Evolutionary conservation across 495 filamentous ascomycete genomes (phyloP).

Genomic region (Talaromyces borbonicus): DNA sequence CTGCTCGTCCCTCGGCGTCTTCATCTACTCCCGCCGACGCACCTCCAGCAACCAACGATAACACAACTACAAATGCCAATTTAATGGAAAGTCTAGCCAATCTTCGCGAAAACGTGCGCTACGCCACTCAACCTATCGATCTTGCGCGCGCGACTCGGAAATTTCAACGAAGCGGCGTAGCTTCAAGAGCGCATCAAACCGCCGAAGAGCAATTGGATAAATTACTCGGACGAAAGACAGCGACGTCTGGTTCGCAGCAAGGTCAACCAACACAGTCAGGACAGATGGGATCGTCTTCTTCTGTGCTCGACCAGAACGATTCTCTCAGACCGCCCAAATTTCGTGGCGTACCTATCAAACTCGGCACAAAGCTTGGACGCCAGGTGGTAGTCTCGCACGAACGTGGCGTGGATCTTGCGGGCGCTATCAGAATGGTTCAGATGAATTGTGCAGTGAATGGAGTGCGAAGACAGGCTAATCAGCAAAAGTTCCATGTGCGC

Average conservation of each 20-base stretch:
- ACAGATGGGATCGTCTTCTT: background rate
- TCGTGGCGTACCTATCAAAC: conserved; percentile 17
- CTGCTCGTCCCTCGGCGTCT: background rate
- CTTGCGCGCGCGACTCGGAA: background rate
- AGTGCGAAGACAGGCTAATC: conserved; percentile 14
- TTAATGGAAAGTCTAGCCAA: background rate
- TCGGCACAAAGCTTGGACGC: conserved; percentile 33
- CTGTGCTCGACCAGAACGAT: background rate
- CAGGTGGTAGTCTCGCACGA: conserved; percentile 30
- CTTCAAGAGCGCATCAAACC: background rate
- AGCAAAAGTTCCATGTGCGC: conserved; percentile 29
- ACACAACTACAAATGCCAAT: background rate
- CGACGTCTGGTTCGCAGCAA: background rate
- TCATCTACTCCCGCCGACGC: too few species aligned
- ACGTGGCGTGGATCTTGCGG: conserved; percentile 22
- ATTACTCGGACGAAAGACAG: background rate
- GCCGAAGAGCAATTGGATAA: background rate
- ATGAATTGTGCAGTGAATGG: conserved; percentile 17
- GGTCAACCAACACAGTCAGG: background rate
- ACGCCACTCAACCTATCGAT: background rate
- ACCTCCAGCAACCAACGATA: too few species aligned
- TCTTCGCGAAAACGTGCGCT: background rate
- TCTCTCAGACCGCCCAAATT: conserved; percentile 16
- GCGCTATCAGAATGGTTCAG: conserved; percentile 21
- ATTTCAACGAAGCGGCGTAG: background rate